Evolutionary conservation across 2,329 filamentous ascomycete genomes (phyloP).

Genomic region (Chaetomium globosum): DNA sequence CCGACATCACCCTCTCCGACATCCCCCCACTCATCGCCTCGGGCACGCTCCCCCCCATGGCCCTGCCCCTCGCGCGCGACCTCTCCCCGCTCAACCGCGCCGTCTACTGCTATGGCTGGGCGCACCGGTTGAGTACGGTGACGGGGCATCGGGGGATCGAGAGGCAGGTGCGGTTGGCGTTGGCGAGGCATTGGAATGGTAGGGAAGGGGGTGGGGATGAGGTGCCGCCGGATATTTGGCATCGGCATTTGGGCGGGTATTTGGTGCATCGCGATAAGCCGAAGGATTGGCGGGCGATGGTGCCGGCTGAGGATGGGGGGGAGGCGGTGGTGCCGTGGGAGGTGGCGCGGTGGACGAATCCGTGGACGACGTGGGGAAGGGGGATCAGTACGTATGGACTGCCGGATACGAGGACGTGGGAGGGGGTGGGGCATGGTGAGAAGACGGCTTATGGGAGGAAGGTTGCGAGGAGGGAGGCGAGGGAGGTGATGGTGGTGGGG

Average conservation of each 20-base stretch:
- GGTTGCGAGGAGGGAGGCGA: constrained; percentile 22
- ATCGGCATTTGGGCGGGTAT: constrained; percentile 36
- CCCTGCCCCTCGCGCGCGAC: constrained; percentile 36
- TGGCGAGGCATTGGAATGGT: constrained; percentile 34
- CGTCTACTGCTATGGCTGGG: constrained; percentile 75
- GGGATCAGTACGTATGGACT: constrained; percentile 37
- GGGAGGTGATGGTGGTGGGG: background rate
- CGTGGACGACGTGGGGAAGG: constrained; percentile 38
- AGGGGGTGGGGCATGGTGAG: constrained; percentile 36
- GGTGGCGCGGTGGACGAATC: constrained; percentile 34
- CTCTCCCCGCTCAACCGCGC: constrained; percentile 58
- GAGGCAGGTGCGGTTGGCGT: constrained; percentile 60
- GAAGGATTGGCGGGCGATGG: constrained; percentile 34
- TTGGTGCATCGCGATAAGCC: constrained; percentile 38
- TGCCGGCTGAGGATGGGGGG: constrained; percentile 14
- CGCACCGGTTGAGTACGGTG: constrained; percentile 62
- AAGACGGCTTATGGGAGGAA: constrained; percentile 34
- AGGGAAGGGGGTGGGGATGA: constrained; percentile 24
- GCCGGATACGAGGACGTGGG: constrained; percentile 38
- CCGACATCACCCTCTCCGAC: constrained; percentile 46
- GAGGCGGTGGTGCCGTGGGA: constrained; percentile 30
- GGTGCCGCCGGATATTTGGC: constrained; percentile 35
- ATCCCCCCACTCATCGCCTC: constrained; percentile 45
- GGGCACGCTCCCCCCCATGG: constrained; percentile 57
- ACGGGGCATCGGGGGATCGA: constrained; percentile 71